A percentile compares a stretch with the other conserved stretches of the same genome.
Conservation (phyloP, 2,329 filamentous ascomycete species). For the Fusarium tjaetaba region DNA sequence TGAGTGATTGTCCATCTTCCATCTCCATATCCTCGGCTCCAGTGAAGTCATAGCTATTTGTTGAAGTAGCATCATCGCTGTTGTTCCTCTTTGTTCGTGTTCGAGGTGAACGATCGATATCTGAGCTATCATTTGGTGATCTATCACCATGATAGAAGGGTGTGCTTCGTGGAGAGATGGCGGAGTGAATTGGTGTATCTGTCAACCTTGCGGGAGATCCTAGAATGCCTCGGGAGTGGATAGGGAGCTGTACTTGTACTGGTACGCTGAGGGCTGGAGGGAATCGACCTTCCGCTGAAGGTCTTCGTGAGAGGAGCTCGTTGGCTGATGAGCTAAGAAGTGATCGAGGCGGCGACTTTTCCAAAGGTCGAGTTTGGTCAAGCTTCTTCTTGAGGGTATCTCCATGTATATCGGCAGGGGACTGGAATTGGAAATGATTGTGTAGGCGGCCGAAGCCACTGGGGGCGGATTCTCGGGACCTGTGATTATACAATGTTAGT, state of each 20-base stretch:
- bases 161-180: conserved; percentile 57
- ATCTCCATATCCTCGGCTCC: conserved; percentile 58
- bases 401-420: conserved; percentile 59
- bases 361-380: conserved; percentile 57
- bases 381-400: conserved; percentile 65
- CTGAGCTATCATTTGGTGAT: conserved; percentile 55
- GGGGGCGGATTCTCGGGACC: conserved; percentile 55
- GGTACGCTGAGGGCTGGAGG: conserved; percentile 55
- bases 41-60: conserved; percentile 55
- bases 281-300: conserved; percentile 52
- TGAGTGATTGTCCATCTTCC: conserved; percentile 62
- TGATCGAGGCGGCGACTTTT: conserved; percentile 58
- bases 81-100: conserved; percentile 59
- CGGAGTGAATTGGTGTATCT: conserved; percentile 60
- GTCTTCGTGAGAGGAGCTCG: conserved; percentile 51
- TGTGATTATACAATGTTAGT: conserved; percentile 35
- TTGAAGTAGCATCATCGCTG: conserved; percentile 62
- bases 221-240: conserved; percentile 52
- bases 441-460: conserved; percentile 61
- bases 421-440: conserved; percentile 59
- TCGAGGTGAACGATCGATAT: conserved; percentile 60
- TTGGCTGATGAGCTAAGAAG: conserved; percentile 55
- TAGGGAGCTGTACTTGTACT: conserved; percentile 53
- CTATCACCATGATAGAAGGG: conserved; percentile 56
- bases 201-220: conserved; percentile 57